Evolutionary conservation across 345 rosid species (phyloP), one percentile per base, ranked within the genome.

Genomic region (Noccaea caerulescens): DNA sequence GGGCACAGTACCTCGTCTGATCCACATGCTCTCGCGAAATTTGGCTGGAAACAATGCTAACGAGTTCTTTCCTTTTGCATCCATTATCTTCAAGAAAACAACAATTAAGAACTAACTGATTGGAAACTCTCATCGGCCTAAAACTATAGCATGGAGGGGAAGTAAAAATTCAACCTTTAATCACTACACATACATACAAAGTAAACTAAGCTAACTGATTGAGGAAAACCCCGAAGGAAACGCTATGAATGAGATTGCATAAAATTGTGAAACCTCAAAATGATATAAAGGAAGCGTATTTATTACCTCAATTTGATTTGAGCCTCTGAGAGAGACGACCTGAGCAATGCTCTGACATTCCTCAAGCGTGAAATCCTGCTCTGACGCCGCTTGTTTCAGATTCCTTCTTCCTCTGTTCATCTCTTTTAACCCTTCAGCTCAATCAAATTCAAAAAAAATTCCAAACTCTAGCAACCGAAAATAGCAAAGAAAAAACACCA

Each of bases 11-110:
- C 97, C 97, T 85, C 87, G 84, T 81, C 88, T 91, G 68, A 94
- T 89, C 97, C 96, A 91, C 88, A 89, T 87, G 80, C 87, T 86
- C 87, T 83, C 92, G 47, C 88, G 94, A 80, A 94, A 91, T 75
- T 91, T 94, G 7, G 94, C 97, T 13, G 97, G 99, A 76, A 94
- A 85, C 52, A 91, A 54, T 4, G 99, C 96, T 59, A 94, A 71
- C 20, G 90, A 87, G 73, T 82, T 85, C 59, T 80, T 84, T 54
- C 93, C 95, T 72, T 77, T 75, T 11, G 79, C 84, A 69, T 91
- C 97, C 84, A 85, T 83, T 57, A 93, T 94, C 94, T 93, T 53
- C 64, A 71, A 23, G 54, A 55, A 14, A 50, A 23, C 51, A 54
- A 1, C 32, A 9, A 36, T 62, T 63, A 38, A 30, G 3, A 12